phyloP scores from a whole-genome alignment of 331 rosid genomes.

The Spiraea crenata region DNA sequence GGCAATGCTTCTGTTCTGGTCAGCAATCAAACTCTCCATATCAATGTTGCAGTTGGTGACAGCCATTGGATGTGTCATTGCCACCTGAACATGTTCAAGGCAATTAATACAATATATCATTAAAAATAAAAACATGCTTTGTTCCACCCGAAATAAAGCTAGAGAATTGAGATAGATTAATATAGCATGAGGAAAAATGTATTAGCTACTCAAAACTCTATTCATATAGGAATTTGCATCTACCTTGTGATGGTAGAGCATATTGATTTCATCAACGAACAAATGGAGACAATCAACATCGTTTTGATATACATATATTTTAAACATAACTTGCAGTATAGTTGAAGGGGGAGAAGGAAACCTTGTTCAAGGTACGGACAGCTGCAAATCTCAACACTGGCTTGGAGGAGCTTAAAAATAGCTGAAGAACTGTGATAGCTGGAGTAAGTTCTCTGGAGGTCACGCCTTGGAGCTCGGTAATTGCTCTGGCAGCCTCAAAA shows the following conservation, averaged over 20 bases:
- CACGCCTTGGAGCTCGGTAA: conserved; percentile 89
- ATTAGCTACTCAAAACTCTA: not conserved
- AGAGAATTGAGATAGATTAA: not conserved
- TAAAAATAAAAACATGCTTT: not conserved
- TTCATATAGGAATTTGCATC: not conserved
- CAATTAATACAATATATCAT: not conserved
- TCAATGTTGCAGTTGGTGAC: conserved; percentile 98
- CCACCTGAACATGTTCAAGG: conserved; percentile 67
- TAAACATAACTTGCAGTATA: not conserved
- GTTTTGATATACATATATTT: not conserved
- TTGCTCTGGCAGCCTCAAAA: conserved; percentile 96
- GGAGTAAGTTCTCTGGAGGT: conserved; percentile 92
- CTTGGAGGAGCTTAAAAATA: conserved; percentile 92
- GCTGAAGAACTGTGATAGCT: conserved; percentile 98
- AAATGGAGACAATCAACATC: not conserved
- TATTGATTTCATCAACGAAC: not conserved
- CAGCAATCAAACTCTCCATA: conserved; percentile 97
- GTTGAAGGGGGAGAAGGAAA: conserved; percentile 13
- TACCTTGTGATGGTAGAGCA: not conserved
- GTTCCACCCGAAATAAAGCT: not conserved
- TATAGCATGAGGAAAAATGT: not conserved
- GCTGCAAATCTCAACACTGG: conserved; percentile 99
- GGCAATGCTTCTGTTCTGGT: conserved; percentile 97
- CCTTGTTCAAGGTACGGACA: conserved; percentile 98
- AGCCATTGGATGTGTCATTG: conserved; percentile 99